Conservation (phyloP, 208 protist genomes). For the Trypanosoma brucei region DNA sequence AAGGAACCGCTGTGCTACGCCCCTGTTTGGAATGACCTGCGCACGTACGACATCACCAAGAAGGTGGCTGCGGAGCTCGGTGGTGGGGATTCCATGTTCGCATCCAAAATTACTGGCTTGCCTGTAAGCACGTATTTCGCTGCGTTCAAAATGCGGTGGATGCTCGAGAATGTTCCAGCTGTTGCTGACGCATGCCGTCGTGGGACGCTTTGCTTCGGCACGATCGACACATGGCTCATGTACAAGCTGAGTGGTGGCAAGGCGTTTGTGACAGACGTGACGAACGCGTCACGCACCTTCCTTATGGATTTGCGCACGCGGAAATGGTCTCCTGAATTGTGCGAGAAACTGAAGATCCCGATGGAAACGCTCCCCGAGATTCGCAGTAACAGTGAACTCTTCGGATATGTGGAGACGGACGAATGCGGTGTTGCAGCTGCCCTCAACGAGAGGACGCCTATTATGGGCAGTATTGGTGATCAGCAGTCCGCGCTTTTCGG, state of each 20-base stretch:
- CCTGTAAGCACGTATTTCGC: constrained; percentile 96
- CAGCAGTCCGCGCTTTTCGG: constrained; percentile 97
- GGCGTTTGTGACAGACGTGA: constrained; percentile 94
- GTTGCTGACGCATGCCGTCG: constrained; percentile 72
- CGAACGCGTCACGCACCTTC: constrained; percentile 97
- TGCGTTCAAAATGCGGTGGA: constrained; percentile 96
- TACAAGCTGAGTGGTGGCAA: constrained; percentile 89
- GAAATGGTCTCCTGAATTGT: constrained; percentile 92
- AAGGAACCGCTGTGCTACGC: constrained; percentile 94
- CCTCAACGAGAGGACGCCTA: constrained; percentile 35
- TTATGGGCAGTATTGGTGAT: constrained; percentile 94
- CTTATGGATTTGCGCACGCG: constrained; percentile 95
- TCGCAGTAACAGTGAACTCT: constrained; percentile 75
- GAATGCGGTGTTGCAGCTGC: constrained; percentile 30
- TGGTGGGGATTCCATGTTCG: constrained; percentile 41
- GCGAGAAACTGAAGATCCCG: constrained; percentile 78
- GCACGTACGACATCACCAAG: constrained; percentile 59
- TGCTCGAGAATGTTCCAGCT: constrained; percentile 92
- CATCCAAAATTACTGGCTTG: constrained; percentile 78
- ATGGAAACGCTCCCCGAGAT: constrained; percentile 89
- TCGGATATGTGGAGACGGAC: constrained; percentile 32
- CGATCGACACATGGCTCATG: constrained; percentile 97
- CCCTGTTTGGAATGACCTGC: constrained; percentile 92
- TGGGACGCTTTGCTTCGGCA: constrained; percentile 90
- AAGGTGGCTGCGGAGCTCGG: constrained; percentile 34